These are phyloP conservation scores for Tinospora cordifolia DNA, from an alignment of 164 flowering plant genomes.

Conservation along the genomic window DNA sequence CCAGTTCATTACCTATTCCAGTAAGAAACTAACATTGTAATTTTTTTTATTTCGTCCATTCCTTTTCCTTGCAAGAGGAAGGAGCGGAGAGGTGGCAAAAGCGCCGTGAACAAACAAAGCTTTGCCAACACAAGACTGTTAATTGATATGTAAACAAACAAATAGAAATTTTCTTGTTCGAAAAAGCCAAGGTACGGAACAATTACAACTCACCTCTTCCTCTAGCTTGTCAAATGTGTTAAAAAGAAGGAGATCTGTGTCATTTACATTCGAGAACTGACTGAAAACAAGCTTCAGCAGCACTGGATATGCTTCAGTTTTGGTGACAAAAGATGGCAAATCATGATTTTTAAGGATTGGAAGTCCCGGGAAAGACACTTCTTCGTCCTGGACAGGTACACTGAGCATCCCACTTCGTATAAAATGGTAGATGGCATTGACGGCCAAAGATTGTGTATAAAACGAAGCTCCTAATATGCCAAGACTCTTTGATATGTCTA, in stretches of 20 bases:
- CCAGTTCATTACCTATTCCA: conserved; percentile 4
- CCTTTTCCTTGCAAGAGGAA: no score
- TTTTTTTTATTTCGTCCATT: no score
- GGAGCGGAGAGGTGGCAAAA: no score
- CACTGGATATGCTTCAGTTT: conserved; percentile 7
- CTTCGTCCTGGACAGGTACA: conserved; percentile 1
- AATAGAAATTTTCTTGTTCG: no score
- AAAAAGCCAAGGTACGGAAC: no score
- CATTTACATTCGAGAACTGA: conserved; percentile 23
- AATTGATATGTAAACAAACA: no score
- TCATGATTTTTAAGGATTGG: conserved; percentile 19
- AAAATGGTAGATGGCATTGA: conserved; percentile 15
- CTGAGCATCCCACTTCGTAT: conserved; percentile 5
- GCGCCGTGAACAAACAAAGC: no score
- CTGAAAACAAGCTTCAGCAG: neutral
- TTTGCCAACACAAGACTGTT: no score
- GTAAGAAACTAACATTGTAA: no score
- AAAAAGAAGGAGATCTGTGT: conserved; percentile 27
- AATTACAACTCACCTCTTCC: conserved; percentile 20
- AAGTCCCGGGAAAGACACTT: conserved; percentile 18
- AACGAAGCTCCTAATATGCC: conserved; percentile 11
- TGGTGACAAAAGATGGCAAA: conserved; percentile 20
- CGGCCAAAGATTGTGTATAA: conserved; percentile 16
- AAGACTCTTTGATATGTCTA: conserved; percentile 9
- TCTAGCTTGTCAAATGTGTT: conserved; percentile 32